Evolutionary conservation across 2,329 filamentous ascomycete genomes (phyloP).

Genomic region (Bipolaris sorokiniana): DNA sequence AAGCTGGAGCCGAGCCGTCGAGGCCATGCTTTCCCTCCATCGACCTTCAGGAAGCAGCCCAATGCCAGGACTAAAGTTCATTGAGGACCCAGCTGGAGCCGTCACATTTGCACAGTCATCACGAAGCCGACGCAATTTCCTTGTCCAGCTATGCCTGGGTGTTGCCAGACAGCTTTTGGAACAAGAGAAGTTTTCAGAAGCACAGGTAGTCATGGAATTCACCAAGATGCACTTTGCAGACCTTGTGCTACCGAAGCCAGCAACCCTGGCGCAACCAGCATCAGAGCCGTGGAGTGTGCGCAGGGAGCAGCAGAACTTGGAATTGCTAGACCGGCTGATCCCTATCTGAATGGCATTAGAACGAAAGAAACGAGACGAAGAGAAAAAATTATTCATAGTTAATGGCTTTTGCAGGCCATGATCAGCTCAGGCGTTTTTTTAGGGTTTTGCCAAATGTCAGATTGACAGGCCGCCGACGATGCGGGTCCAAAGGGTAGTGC

Average conservation of each 20-base stretch:
- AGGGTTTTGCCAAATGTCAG: conserved; percentile 3
- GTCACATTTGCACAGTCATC: conserved; percentile 14
- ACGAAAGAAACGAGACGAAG: not conserved
- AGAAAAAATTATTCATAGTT: not conserved
- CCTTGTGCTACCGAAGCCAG: conserved; percentile 29
- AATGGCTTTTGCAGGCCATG: not conserved
- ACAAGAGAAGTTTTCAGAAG: conserved; percentile 37
- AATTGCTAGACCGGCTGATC: conserved; percentile 35
- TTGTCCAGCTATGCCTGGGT: conserved; percentile 41
- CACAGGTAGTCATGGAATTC: conserved; percentile 39
- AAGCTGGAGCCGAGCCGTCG: conserved; percentile 27
- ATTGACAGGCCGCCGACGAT: not conserved
- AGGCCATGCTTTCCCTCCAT: conserved; percentile 39
- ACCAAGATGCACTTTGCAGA: conserved; percentile 41
- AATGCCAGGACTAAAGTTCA: conserved; percentile 30
- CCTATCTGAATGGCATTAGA: conserved; percentile 20
- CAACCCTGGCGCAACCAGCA: conserved; percentile 3
- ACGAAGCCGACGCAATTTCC: conserved; percentile 24
- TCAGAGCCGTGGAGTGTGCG: conserved; percentile 6
- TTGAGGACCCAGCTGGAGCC: conserved; percentile 32
- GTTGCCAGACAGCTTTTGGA: conserved; percentile 39
- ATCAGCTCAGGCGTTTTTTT: not conserved
- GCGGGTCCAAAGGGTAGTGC: conserved; percentile 7
- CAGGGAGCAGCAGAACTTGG: conserved; percentile 31
- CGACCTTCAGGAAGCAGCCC: conserved; percentile 34